phyloP scores from a whole-genome alignment of 208 protist genomes.

The Trypanosomatidae sp. region DNA sequence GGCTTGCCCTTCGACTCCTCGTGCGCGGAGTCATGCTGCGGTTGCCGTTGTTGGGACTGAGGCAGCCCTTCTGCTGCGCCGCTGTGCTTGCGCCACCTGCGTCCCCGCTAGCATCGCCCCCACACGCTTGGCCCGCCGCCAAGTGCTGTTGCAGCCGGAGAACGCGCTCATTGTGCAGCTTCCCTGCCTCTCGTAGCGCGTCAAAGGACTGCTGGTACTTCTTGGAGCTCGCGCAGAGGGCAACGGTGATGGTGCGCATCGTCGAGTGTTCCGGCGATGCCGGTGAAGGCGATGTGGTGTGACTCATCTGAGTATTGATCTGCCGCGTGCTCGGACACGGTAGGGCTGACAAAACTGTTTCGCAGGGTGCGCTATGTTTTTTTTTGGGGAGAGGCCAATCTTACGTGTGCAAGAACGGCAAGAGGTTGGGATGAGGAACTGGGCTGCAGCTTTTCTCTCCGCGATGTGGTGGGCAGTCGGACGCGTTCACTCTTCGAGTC shows the following conservation, averaged over 20 bases:
- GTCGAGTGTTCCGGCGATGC: background rate
- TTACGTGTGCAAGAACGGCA: background rate
- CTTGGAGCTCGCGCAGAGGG: conserved; percentile 62
- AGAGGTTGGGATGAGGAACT: background rate
- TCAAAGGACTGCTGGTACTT: conserved; percentile 85
- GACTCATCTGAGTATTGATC: background rate
- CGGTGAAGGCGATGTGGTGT: background rate
- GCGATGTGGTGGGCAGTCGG: background rate
- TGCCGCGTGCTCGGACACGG: background rate
- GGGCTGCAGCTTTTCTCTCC: background rate
- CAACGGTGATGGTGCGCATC: conserved; percentile 37
- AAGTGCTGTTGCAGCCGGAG: background rate
- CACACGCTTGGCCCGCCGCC: background rate
- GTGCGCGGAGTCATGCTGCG: background rate
- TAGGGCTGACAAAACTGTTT: background rate
- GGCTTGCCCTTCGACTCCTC: background rate
- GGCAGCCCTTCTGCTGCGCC: background rate
- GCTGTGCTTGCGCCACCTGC: conserved; percentile 1
- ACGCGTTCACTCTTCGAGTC: background rate
- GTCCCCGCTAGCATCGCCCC: background rate
- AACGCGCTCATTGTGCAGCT: conserved; percentile 32
- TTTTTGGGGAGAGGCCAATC: no score
- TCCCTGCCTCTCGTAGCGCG: conserved; percentile 34
- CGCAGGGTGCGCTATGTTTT: background rate
- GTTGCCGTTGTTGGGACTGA: background rate